A percentile compares a stretch with the other conserved stretches of the same genome.
Conservation (phyloP, 176 grass and related monocot genomes). For the Musa troglodytarum region DNA sequence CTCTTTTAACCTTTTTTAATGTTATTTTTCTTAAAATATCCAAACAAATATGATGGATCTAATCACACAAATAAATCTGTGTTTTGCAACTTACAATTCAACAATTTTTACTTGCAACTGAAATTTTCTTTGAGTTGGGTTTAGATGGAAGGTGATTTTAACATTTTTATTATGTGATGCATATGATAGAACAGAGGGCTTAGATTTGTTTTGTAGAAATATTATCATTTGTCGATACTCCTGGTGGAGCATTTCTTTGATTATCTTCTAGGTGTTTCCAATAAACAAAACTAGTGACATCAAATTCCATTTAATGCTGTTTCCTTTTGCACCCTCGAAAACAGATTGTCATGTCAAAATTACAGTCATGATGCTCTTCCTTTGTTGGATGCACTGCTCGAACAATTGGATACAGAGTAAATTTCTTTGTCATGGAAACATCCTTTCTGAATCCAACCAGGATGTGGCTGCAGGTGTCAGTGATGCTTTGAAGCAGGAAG, state of each 20-base stretch:
- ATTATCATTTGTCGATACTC: not conserved
- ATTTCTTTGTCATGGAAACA: not conserved
- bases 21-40: too few relatives aligned
- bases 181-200: not conserved
- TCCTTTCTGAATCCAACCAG: not conserved
- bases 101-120: too few relatives aligned
- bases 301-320: not conserved
- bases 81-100: too few relatives aligned
- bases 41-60: too few relatives aligned
- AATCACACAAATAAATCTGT: too few relatives aligned
- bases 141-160: too few relatives aligned
- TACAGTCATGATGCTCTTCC: not conserved
- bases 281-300: not conserved
- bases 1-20: too few relatives aligned
- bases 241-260: not conserved
- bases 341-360: too few relatives aligned
- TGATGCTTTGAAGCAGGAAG: slow-evolving; percentile 7
- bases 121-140: too few relatives aligned
- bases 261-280: not conserved
- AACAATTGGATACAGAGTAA: not conserved
- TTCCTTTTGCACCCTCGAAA: not conserved
- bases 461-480: not conserved
- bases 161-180: too few relatives aligned
- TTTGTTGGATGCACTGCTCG: not conserved
- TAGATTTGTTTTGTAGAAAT: not conserved